Base-by-base conservation (phyloP, 2,329 filamentous ascomycete genomes). In the Trichoderma oligosporum region DNA sequence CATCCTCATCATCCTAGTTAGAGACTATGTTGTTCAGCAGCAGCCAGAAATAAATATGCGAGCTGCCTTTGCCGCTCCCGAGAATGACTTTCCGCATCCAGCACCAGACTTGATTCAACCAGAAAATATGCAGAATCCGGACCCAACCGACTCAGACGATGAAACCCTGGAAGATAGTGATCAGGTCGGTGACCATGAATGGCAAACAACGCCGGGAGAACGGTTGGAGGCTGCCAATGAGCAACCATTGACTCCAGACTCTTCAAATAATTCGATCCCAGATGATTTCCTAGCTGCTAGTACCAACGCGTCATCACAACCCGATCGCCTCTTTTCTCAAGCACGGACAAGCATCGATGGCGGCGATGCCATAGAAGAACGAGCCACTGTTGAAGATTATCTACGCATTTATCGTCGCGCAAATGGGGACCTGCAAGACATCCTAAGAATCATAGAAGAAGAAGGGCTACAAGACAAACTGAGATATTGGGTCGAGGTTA, bases 21-120 rank as follows among this genome's bases (percentile, higher is more conserved):
- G 95, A 45, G 94, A 99, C 74, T 99, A 96, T 82, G 94, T 99
- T 49, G 91, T 99, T 8, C 94, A 99, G 70, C 94, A 99, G 70
- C 94, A 99, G 68, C 94, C 93, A 4, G 87, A 92, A 62, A 87
- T 94, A 64, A 95, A 96, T 66, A 86, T 94, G 77, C 87, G 85
- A 0, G 86, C 81, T 7, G 82, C 82, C 3, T 82, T 85, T 66
- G 83, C 80, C 9, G 81, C 76, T 7, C 66, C 66, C 12, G 71
- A 70, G 33, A 68, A 72, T 29, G 65, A 67, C 4, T 60, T 67
- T 2, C 60, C 57, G 7, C 57, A 61, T n/a, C 64, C 63, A 25
- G 44, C 60, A 4, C 66, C 67, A 22, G 62, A 57, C 6, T 62
- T 64, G 6, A 52, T 36, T 12, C 47, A 42, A 9, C 36, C 44